Conservation (phyloP, 208 protist species). For the Trypanosoma congolense region DNA sequence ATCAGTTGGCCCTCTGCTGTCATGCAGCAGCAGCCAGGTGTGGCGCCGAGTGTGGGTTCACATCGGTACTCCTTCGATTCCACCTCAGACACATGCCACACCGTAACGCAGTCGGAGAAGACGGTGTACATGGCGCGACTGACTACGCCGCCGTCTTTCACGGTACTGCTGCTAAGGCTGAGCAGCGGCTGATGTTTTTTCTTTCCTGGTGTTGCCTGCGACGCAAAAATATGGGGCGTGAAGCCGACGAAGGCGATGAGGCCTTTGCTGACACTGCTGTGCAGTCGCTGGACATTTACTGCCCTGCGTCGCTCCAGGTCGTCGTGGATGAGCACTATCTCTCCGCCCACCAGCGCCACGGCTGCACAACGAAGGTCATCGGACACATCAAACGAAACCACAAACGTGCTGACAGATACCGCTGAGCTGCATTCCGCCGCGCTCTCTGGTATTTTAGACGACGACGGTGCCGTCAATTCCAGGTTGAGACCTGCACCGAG, state of each 20-base stretch:
- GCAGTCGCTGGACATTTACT: conserved; percentile 27
- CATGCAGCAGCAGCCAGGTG: conserved; percentile 25
- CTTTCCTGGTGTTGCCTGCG: conserved; percentile 4
- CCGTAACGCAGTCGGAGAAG: conserved; percentile 50
- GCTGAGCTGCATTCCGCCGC: conserved; percentile 18
- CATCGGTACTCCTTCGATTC: conserved; percentile 43
- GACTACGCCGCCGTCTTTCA: background rate
- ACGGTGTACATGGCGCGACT: conserved; percentile 49
- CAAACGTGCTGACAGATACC: conserved; percentile 32
- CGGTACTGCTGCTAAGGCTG: conserved; percentile 1
- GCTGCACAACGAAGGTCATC: conserved; percentile 80
- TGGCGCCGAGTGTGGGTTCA: conserved; percentile 24
- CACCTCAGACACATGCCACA: conserved; percentile 31
- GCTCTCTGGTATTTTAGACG: conserved; percentile 14
- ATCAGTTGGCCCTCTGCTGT: conserved; percentile 38
- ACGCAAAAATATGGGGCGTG: conserved; percentile 9
- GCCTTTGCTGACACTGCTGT: conserved; percentile 27
- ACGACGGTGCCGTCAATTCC: conserved; percentile 13
- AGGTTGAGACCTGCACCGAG: conserved; percentile 24
- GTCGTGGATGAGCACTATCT: conserved; percentile 63
- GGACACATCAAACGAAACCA: conserved; percentile 79
- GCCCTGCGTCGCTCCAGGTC: conserved; percentile 38
- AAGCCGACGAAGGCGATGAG: conserved; percentile 44
- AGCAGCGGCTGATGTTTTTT: conserved; percentile 3
- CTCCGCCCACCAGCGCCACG: conserved; percentile 80